Base-by-base conservation (phyloP, 192 early-diverging fungal genomes). In the Gonapodya prolifera region DNA sequence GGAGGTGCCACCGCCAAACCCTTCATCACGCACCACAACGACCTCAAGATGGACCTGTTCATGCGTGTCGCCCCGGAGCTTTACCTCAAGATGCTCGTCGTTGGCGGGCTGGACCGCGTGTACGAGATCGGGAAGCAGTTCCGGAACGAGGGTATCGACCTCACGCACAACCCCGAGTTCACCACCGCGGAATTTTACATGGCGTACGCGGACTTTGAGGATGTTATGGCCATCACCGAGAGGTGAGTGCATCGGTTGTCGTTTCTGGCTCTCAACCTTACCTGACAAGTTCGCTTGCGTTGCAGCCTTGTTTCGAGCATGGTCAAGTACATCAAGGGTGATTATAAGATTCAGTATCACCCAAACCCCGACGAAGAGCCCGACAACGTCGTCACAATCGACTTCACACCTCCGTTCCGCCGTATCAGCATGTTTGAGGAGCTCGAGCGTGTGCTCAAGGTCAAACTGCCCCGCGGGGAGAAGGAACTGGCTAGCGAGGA, bases 111-210 rank as follows among this genome's bases (percentile, higher is more conserved):
- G 33, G 98, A 99, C 83, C 94, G 96, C 80, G 96, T 99, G 2
- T 99, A 98, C 79, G 98, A 99, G 86, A 95, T 99, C 80, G 98
- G 98, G 75, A 93, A 95, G 76, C 96, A 98, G 85, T 99, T 99
- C 93, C 92, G 98, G 81, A 99, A 99, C 86, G 98, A 99, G 83
- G 89, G 90, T 61, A 99, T 99, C 79, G 98, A 99, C 83, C 83
- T 97, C 81, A 98, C 96, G 35, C 98, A 99, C 90, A 99, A 99
- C 88, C 98, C 98, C 77, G 98, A 99, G 85, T 98, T 99, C 87
- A 98, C 98, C 69, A 98, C 96, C 30, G 95, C 93, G 84, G 98
- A 99, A 87, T 98, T 99, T 86, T 98, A 99, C 87, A 97, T 97
- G 96, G 98, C 98, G 23, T 99, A 97, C 83, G 98, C 96, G 34